These are phyloP conservation scores for Aspergillus terreus DNA, from an alignment of 2,329 filamentous ascomycete genomes.

Conservation along the genomic window DNA sequence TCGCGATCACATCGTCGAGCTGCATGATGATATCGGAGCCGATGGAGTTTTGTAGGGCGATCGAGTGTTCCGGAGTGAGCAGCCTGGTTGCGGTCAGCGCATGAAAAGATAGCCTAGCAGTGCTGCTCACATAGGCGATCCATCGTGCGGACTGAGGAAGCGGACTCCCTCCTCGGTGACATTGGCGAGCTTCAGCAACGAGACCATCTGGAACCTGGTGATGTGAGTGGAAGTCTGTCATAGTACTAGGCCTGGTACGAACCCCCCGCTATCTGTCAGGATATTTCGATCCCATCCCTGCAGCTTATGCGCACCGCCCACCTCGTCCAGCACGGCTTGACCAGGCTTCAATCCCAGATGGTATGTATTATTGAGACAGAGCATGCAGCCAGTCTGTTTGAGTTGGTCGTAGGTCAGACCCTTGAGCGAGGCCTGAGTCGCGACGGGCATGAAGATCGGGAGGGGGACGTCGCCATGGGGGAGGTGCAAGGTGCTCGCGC, in stretches of 20 bases:
- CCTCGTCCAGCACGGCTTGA: slow-evolving; percentile 77
- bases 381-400: slow-evolving; percentile 78
- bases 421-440: slow-evolving; percentile 93
- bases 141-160: slow-evolving; percentile 95
- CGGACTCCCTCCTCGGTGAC: slow-evolving; percentile 94
- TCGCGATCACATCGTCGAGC: slow-evolving; percentile 94
- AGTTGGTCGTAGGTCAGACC: slow-evolving; percentile 90
- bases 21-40: slow-evolving; percentile 99
- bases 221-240: not conserved
- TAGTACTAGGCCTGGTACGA: slow-evolving; percentile 17
- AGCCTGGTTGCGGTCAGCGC: slow-evolving; percentile 49
- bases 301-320: slow-evolving; percentile 90
- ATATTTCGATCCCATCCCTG: slow-evolving; percentile 97
- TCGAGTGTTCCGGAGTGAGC: slow-evolving; percentile 94
- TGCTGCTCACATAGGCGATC: slow-evolving; percentile 68
- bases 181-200: slow-evolving; percentile 83
- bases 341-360: slow-evolving; percentile 93
- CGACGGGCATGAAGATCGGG: slow-evolving; percentile 97
- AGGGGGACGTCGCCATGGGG: slow-evolving; percentile 89
- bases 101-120: not conserved
- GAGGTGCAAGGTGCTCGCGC: slow-evolving; percentile 80
- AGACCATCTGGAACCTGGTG: slow-evolving; percentile 95
- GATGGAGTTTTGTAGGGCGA: slow-evolving; percentile 92
- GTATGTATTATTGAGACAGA: slow-evolving; percentile 98
- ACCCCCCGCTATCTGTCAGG: slow-evolving; percentile 64